Base-by-base conservation (phyloP, 2,329 filamentous ascomycete genomes). In the Cercospora berteroae region DNA sequence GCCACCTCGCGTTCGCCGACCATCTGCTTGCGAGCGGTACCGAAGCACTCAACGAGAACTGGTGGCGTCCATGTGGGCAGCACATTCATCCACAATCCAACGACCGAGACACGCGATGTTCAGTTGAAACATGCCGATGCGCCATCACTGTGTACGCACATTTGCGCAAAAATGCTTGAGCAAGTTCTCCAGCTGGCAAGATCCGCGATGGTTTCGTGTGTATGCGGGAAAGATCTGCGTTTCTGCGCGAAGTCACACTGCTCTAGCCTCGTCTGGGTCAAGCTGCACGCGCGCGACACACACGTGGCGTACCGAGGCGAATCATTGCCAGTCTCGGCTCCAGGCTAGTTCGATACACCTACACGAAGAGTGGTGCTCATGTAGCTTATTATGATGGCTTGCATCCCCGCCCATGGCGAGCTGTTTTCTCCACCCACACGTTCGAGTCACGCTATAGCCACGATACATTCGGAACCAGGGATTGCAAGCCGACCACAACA, bases 331-430 rank as follows among this genome's bases (percentile, higher is more conserved):
- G 16, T 63, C 48, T 52, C 18, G 60, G 60, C 44, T 31, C 50
- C 20, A 55, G 44, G n/a, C 60, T 55, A 63, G 60, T 8, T 27
- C 27, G 33, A 55, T 50, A 63, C 60, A 63, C 60, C 42, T 52
- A 56, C 48, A 39, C 25, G 31, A 18, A 33, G 27, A 27, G 12
- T 61, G 39, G 33, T 18, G 59, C 48, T 36, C 55, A 58, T 18
- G 31, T 31, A 58, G 27, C 31, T 58, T 36, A 58, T 63, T 63
- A 63, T 63, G 20, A 63, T 56, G 60, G 60, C 48, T 52, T 36
- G 44, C 44, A 50, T 55, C 23, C 59, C 44, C 60, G 42, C 60
- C n/a, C 23, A 31, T 50, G 25, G 60, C n/a, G 55, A 36, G 50
- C n/a, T 63, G 44, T 18, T 52, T 60, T 48, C 44, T 39, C 48